phyloP scores from a whole-genome alignment of 768 basidiomycete genomes.

The Lentinus tigrinus region DNA sequence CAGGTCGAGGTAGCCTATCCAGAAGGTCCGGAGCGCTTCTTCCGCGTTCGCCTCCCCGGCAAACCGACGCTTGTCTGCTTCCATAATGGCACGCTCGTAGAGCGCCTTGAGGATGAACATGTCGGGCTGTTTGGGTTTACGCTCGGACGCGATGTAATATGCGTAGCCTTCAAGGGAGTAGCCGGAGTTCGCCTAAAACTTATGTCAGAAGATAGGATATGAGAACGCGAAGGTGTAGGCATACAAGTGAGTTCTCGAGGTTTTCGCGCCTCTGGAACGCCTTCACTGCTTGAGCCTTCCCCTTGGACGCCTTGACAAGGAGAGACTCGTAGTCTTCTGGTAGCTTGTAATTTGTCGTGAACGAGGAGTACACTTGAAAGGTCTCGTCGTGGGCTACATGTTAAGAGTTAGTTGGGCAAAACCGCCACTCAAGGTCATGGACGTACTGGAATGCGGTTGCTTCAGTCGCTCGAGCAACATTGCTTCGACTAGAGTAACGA shows the following conservation, averaged over 20 bases:
- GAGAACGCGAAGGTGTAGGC: slow-evolving; percentile 13
- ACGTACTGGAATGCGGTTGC: slow-evolving; percentile 74
- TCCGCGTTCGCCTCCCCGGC: slow-evolving; percentile 55
- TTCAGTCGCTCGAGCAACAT: slow-evolving; percentile 66
- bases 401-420: neutral
- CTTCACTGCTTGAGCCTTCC: slow-evolving; percentile 58
- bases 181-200: slow-evolving; percentile 17
- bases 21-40: slow-evolving; percentile 60
- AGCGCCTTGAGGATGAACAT: slow-evolving; percentile 52
- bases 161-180: slow-evolving; percentile 60
- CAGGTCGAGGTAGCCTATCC: slow-evolving; percentile 72
- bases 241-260: slow-evolving; percentile 60
- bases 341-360: slow-evolving; percentile 78
- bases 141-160: slow-evolving; percentile 62
- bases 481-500: slow-evolving; percentile 52
- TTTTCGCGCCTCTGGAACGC: slow-evolving; percentile 63
- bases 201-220: slow-evolving; percentile 18
- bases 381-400: slow-evolving; percentile 73
- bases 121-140: slow-evolving; percentile 58
- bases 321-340: slow-evolving; percentile 74
- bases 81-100: slow-evolving; percentile 75
- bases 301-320: slow-evolving; percentile 76
- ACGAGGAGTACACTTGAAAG: slow-evolving; percentile 82
- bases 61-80: slow-evolving; percentile 62
- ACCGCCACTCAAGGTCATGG: no score